Conservation (phyloP, 495 filamentous ascomycete genomes). For the Penicillium crystallinum region DNA sequence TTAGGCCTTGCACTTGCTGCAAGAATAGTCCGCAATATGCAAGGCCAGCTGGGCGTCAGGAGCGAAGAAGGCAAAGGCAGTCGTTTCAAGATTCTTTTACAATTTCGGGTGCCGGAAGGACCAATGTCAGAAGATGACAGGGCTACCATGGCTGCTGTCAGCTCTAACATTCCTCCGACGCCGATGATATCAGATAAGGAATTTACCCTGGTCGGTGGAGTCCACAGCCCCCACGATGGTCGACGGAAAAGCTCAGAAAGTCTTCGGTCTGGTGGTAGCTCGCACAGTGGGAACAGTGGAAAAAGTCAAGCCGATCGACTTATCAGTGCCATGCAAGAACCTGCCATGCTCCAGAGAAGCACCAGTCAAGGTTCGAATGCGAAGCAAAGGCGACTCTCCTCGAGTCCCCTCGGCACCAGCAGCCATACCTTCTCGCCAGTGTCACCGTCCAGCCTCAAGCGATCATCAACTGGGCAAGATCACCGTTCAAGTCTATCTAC, state of each 20-base stretch:
- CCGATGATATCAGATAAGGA: slow-evolving; percentile 25
- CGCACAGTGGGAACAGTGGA: slow-evolving; percentile 50
- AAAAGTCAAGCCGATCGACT: slow-evolving; percentile 69
- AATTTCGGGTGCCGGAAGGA: slow-evolving; percentile 31
- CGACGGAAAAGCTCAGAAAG: slow-evolving; percentile 43
- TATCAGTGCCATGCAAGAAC: slow-evolving; percentile 69
- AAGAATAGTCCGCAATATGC: slow-evolving; percentile 80
- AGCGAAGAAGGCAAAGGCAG: slow-evolving; percentile 85
- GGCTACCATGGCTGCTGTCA: neutral
- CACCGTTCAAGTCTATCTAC: slow-evolving; percentile 21
- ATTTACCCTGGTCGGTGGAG: slow-evolving; percentile 28
- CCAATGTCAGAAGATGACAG: neutral
- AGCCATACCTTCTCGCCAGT: slow-evolving; percentile 15
- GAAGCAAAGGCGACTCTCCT: neutral
- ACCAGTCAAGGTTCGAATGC: slow-evolving; percentile 21
- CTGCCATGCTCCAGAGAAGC: slow-evolving; percentile 41
- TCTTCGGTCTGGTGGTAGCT: slow-evolving; percentile 48
- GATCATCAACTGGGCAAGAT: slow-evolving; percentile 12
- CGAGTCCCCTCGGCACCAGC: slow-evolving; percentile 11
- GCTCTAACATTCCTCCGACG: slow-evolving; percentile 8
- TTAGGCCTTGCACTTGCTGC: slow-evolving; percentile 85
- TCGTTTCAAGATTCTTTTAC: slow-evolving; percentile 55
- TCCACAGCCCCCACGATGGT: neutral
- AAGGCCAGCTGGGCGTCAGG: slow-evolving; percentile 81
- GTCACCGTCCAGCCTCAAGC: slow-evolving; percentile 1